Percentiles rank a stretch among this genome's conserved stretches.
Conservation (phyloP, 2,329 filamentous ascomycete genomes). For the Pseudopyricularia javanii region DNA sequence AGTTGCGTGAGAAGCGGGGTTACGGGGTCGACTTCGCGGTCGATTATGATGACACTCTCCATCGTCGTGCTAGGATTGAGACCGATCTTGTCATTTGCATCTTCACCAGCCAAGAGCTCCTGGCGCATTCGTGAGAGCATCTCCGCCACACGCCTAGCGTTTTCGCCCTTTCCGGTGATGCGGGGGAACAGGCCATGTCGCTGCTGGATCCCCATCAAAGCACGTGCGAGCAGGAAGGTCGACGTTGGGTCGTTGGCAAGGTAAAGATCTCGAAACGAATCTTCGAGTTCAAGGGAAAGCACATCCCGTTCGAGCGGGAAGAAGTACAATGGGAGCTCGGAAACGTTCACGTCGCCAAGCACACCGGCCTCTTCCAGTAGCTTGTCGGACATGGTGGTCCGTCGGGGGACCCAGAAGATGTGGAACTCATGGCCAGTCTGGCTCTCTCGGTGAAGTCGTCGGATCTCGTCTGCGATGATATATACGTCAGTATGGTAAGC, state of each 20-base stretch:
- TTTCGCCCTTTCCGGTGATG: constrained; percentile 91
- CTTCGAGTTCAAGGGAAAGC: constrained; percentile 78
- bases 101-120: constrained; percentile 72
- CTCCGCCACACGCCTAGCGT: constrained; percentile 79
- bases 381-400: constrained; percentile 82
- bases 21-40: constrained; percentile 88
- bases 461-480: constrained; percentile 63
- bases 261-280: constrained; percentile 79
- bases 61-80: constrained; percentile 76
- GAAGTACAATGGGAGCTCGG: constrained; percentile 79
- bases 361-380: constrained; percentile 88
- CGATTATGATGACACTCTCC: constrained; percentile 88
- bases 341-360: constrained; percentile 79
- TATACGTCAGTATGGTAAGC: neutral
- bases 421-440: constrained; percentile 91
- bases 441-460: constrained; percentile 75
- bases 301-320: constrained; percentile 86
- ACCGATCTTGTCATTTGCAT: constrained; percentile 53
- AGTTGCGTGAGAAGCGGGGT: constrained; percentile 87
- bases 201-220: constrained; percentile 87
- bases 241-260: constrained; percentile 82
- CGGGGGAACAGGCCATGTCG: constrained; percentile 87
- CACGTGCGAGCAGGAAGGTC: constrained; percentile 79
- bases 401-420: constrained; percentile 88
- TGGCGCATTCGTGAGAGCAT: constrained; percentile 83